Base-by-base conservation (phyloP, 2,329 filamentous ascomycete species). In the Aspergillus novofumigatus region DNA sequence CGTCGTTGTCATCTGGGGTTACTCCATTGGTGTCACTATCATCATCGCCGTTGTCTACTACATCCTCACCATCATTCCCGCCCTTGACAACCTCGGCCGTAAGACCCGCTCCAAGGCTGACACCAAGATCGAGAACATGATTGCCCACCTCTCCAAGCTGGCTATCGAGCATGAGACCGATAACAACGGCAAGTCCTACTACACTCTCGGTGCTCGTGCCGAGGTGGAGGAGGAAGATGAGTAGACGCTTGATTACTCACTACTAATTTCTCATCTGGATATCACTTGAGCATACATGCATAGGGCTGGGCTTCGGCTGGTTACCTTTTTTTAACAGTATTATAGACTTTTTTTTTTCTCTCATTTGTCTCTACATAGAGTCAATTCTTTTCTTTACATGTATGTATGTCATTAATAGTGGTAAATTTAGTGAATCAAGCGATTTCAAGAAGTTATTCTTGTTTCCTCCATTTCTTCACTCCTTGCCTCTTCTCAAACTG, bases 71-170 rank as follows among this genome's bases (percentile, higher is more conserved):
- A 72, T 72, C 62, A 72, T 80, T 60, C 69, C 70, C 53, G 75
- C 63, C 69, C 75, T 80, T 54, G 76, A 79, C 72, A 79, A 81
- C 73, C 77, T 81, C 57, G 79, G 79, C 65, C 79, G 79, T 67
- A 76, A 78, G 72, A 79, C 75, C 70, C 77, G 79, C 63, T 79
- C 76, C 67, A 75, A 76, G 64, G 76, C 77, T 56, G 79, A 81
- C 69, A 81, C 79, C 64, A 74, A 80, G 69, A 79, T 81, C 69
- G 79, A 81, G 78, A 81, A 81, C 72, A 77, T 81, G 67, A 74
- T 81, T 59, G 75, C 72, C 50, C 78, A 80, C 69, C 75, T 81
- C 52, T 78, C 77, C 72, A 80, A 81, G 71, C 74, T 81, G 51
- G 79, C 79, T 54, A 67, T 81, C 52, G 79, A 81, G 71, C 77